Base-by-base conservation (phyloP, 2,329 filamentous ascomycete genomes). In the Monilinia vaccinii-corymbosi region DNA sequence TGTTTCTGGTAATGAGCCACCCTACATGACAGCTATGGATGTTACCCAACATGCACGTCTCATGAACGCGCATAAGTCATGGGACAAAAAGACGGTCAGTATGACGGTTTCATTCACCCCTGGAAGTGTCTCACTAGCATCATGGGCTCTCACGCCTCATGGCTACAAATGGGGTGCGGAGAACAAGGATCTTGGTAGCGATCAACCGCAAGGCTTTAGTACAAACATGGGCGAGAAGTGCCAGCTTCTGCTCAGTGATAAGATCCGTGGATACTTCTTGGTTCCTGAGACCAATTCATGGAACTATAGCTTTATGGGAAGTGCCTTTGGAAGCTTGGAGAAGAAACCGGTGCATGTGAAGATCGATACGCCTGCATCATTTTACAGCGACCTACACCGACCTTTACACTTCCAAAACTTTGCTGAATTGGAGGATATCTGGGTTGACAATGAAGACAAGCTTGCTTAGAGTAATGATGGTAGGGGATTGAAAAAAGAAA, bases 241-340 rank as follows among this genome's bases (percentile, higher is more conserved):
- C 68, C 96, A 99, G 77, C 78, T 99, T 59, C 78, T 99, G 32
- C 82, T 99, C 57, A 95, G 89, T 65, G 93, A 97, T 69, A 89
- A 92, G 73, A 96, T 97, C 73, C 85, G 89, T 67, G 95, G 94
- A 32, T 97, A 92, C 78, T 99, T 99, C 84, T 78, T 99, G 59
- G 91, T 97, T 25, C 94, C 94, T 0, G 92, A 97, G 71, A 87
- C 87, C 58, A 86, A 86, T 64, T 81, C 88, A 63, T 99, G 94
- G 94, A 99, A 99, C 75, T 99, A 97, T 78, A 94, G 89, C 74
- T 99, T 99, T 80, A 91, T 97, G 86, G 94, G 94, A 59, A 91
- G 86, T 66, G 85, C 86, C 0, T 99, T 97, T 72, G 85, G 87
- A 16, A 85, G 86, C 45, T 81, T 96, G 65, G 91, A 96, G 77